Percentiles rank a stretch among this genome's conserved stretches.
These are phyloP conservation scores for Forsythia viridissima DNA, from an alignment of 257 asterid species.

Conservation along the genomic window DNA sequence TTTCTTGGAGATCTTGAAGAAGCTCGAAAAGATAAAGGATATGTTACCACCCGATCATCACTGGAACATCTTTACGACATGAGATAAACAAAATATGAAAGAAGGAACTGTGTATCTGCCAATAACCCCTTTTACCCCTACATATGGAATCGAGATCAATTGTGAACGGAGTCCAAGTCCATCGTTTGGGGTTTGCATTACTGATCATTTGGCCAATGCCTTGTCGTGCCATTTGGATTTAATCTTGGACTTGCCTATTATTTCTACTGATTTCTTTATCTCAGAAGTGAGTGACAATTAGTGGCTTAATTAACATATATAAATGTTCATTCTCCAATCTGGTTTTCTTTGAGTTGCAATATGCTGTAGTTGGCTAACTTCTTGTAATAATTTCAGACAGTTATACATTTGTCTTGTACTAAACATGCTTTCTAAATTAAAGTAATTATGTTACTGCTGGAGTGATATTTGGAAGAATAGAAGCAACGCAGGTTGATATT, in stretches of 20 bases:
- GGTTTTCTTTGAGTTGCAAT: neutral
- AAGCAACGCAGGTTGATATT: neutral
- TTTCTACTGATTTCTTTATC: neutral
- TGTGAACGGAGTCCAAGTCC: constrained; percentile 31
- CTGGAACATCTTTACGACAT: constrained; percentile 63
- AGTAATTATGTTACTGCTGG: neutral
- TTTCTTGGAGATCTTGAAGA: constrained; percentile 80
- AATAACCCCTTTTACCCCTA: neutral
- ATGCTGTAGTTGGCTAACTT: neutral
- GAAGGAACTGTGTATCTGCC: neutral
- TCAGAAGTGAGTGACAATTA: neutral
- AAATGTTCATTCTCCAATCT: neutral
- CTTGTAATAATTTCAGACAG: neutral
- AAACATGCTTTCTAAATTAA: neutral
- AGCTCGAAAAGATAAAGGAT: constrained; percentile 71
- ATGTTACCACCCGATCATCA: constrained; percentile 55
- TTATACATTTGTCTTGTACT: neutral
- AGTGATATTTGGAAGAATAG: neutral
- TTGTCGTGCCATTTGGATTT: constrained; percentile 15
- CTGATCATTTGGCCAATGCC: neutral
- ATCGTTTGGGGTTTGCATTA: constrained; percentile 11
- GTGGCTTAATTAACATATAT: neutral
- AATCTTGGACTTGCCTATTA: neutral
- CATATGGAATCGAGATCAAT: neutral
- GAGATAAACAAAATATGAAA: neutral